phyloP scores from a whole-genome alignment of 192 early-diverging fungal species.

The Coemansia sp. region DNA sequence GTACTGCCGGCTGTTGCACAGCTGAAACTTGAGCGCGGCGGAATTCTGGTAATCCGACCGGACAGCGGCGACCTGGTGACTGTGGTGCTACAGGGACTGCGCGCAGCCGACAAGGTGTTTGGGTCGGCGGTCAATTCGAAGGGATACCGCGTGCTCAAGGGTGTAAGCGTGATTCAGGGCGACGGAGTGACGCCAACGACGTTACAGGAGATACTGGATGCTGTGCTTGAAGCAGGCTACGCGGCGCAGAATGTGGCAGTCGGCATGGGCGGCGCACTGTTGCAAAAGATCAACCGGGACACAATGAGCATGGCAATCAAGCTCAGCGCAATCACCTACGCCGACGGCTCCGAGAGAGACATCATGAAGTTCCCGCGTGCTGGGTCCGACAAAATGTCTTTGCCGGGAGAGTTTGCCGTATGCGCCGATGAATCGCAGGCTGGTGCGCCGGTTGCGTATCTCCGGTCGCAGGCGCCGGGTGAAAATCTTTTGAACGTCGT shows the following conservation, averaged over 20 bases:
- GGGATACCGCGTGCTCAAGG: conserved; percentile 75
- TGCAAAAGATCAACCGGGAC: conserved; percentile 86
- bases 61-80: conserved; percentile 83
- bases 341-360: conserved; percentile 63
- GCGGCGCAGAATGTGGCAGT: conserved; percentile 72
- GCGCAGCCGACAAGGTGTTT: conserved; percentile 71
- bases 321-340: conserved; percentile 65
- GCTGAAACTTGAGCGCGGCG: conserved; percentile 71
- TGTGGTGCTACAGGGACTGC: conserved; percentile 68
- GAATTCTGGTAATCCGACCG: conserved; percentile 77
- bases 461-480: conserved; percentile 14
- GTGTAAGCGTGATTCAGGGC: conserved; percentile 78
- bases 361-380: conserved; percentile 87
- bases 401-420: conserved; percentile 63
- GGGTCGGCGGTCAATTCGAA: conserved; percentile 66
- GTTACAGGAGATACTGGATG: conserved; percentile 57
- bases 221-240: conserved; percentile 60
- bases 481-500: conserved; percentile 57
- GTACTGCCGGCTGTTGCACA: conserved; percentile 68
- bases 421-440: conserved; percentile 20
- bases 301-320: conserved; percentile 87
- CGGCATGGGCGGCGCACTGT: conserved; percentile 85
- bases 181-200: conserved; percentile 67
- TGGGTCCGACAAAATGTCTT: conserved; percentile 66
- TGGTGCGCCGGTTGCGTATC: conserved; percentile 39